These are phyloP conservation scores for Globisporangium solare DNA, from an alignment of 352 stramenopile species.

Conservation along the genomic window DNA sequence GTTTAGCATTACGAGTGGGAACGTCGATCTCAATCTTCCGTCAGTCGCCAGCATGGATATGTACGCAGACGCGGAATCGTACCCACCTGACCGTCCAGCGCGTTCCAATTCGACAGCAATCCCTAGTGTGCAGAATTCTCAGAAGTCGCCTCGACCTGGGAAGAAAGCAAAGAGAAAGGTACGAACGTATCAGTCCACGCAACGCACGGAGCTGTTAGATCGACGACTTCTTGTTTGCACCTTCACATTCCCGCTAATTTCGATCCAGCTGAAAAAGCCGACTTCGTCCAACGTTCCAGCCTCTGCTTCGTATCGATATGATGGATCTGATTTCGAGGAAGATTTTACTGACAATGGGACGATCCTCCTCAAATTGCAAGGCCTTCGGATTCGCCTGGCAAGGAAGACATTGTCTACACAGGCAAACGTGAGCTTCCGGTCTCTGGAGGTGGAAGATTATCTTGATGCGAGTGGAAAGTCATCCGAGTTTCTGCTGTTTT, in stretches of 20 bases:
- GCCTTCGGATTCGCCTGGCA: conserved; percentile 69
- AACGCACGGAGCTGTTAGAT: conserved; percentile 54
- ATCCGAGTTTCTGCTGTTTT: conserved; percentile 77
- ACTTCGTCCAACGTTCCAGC: conserved; percentile 30
- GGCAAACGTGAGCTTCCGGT: conserved; percentile 59
- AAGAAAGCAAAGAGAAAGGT: conserved; percentile 22
- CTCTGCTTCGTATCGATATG: conserved; percentile 56
- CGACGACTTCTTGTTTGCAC: conserved; percentile 71
- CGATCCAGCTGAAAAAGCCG: conserved; percentile 78
- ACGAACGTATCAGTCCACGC: conserved; percentile 13
- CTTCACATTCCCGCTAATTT: conserved; percentile 78
- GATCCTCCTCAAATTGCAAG: conserved; percentile 74
- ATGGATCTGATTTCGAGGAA: conserved; percentile 55
- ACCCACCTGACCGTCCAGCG: not conserved
- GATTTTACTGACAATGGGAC: conserved; percentile 58
- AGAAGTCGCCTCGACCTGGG: conserved; percentile 12
- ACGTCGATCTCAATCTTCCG: conserved; percentile 30
- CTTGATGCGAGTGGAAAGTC: conserved; percentile 53
- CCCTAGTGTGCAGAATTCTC: not conserved
- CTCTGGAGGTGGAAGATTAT: conserved; percentile 77
- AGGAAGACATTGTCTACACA: conserved; percentile 82
- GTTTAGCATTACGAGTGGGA: conserved; percentile 84
- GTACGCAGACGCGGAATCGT: conserved; percentile 1
- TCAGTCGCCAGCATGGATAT: conserved; percentile 2
- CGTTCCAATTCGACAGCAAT: conserved; percentile 2